Percentiles rank a stretch among this genome's conserved stretches.
phyloP scores from a whole-genome alignment of 2,329 filamentous ascomycete species.

The Periconia macrospinosa region DNA sequence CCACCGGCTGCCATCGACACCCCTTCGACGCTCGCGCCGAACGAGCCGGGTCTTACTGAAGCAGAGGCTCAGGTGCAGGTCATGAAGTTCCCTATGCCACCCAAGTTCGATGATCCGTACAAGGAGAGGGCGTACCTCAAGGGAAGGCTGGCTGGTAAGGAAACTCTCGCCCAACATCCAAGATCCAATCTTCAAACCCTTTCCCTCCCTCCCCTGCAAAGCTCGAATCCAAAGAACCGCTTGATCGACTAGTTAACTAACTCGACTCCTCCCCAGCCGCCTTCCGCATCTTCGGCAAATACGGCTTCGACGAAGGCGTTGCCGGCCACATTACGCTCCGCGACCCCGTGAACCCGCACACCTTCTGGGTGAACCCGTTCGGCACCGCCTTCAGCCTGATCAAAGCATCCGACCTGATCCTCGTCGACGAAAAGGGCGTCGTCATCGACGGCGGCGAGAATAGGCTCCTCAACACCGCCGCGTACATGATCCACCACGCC shows the following conservation, averaged over 20 bases:
- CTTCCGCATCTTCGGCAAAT: slow-evolving; percentile 44
- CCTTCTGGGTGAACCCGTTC: slow-evolving; percentile 70
- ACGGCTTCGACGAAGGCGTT: slow-evolving; percentile 49
- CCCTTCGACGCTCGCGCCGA: slow-evolving; percentile 28
- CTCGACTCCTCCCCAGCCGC: too few relatives aligned
- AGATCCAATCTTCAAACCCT: neutral
- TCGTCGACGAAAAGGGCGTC: slow-evolving; percentile 62
- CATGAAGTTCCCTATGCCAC: slow-evolving; percentile 29
- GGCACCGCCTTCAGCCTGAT: slow-evolving; percentile 65
- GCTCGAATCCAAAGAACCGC: neutral
- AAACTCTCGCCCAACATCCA: neutral
- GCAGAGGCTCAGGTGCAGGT: slow-evolving; percentile 27
- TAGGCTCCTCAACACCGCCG: slow-evolving; percentile 46
- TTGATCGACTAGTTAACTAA: neutral
- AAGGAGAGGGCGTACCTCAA: slow-evolving; percentile 43
- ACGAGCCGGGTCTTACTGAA: slow-evolving; percentile 35
- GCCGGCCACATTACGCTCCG: slow-evolving; percentile 66
- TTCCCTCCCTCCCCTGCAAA: neutral
- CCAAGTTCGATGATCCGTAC: slow-evolving; percentile 41
- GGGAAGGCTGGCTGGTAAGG: slow-evolving; percentile 32
- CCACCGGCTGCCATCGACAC: slow-evolving; percentile 36
- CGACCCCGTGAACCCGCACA: slow-evolving; percentile 60
- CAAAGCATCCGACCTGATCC: slow-evolving; percentile 68
- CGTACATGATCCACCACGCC: slow-evolving; percentile 63
- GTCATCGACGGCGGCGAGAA: slow-evolving; percentile 63